These are phyloP conservation scores for Epichloe typhina DNA, from an alignment of 2,329 filamentous ascomycete species.

Conservation along the genomic window DNA sequence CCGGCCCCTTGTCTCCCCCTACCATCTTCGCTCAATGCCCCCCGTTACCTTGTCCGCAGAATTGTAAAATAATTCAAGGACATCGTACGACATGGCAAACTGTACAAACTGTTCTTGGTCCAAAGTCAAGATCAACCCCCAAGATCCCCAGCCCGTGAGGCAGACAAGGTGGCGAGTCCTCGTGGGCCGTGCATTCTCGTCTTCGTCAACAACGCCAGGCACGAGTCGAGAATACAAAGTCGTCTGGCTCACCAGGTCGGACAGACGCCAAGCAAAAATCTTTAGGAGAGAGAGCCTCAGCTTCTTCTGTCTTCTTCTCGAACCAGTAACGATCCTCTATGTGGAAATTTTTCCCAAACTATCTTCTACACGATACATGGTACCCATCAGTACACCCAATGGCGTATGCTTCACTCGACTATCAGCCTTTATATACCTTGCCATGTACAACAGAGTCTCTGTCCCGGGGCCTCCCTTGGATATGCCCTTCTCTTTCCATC, in stretches of 20 bases:
- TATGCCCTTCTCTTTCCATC: neutral
- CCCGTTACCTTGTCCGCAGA: no score
- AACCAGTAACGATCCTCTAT: neutral
- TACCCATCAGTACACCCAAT: neutral
- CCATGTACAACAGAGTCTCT: neutral
- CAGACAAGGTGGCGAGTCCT: neutral
- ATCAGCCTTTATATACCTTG: neutral
- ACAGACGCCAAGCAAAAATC: no score
- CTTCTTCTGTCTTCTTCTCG: neutral
- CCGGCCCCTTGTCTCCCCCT: no score
- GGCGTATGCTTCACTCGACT: neutral
- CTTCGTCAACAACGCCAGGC: neutral
- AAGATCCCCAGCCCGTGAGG: neutral
- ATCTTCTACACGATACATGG: conserved; percentile 1
- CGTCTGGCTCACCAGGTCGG: neutral
- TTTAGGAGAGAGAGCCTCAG: neutral
- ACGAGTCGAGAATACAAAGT: neutral
- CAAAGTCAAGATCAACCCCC: no score
- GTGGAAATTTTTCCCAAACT: neutral
- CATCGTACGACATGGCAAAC: no score
- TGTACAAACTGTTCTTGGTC: no score
- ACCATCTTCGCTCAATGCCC: no score
- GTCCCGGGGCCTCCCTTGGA: neutral
- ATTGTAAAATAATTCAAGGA: no score
- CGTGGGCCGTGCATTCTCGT: neutral